Base-by-base conservation (phyloP, 2,329 filamentous ascomycete genomes). In the Botrytis elliptica region DNA sequence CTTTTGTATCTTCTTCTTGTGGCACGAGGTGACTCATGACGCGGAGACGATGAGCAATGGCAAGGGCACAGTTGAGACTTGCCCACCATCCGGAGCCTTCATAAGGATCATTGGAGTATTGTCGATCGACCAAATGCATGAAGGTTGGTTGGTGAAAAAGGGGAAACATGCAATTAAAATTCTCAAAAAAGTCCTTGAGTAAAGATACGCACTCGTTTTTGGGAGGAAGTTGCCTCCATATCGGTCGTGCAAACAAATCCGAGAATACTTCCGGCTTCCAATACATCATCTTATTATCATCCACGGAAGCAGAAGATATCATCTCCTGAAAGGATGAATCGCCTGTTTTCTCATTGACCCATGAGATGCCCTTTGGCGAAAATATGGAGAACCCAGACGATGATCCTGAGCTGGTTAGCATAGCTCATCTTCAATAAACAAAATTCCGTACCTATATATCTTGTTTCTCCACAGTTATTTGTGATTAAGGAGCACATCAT, bases 401-500 rank as follows among this genome's bases (percentile, higher is more conserved):
- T 0, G 95, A 98, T 40, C 95, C 93, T 96, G 74, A 62, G 73
- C 29, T 77, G 70, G 57, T 72, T 63, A 74, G 49, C 18, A 70
- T 60, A 70, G 42, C 29, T 22, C 42, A 40, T 38, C 67, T 29
- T 22, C 63, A 52, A 25, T 66, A 46, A 46, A 20, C 29, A 46
- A 57, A n/a, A n/a, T 49, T 73, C 25, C 87, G 70, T 86, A 95
- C 94, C 96, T 78, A 98, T 97, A 81, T 97, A 99, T 83, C 96
- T 88, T 12, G 95, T 98, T 85, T 99, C 96, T 72, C 96, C 96
- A 76, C 90, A 92, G 78, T 95, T 94, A 81, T 97, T 98, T 1
- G 95, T 98, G 44, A 99, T 95, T 46, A 99, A 85, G 4, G 95
- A 98, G 83, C 95, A 98, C 96, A 99, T 98, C 92, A 98, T 96